phyloP scores from a whole-genome alignment of 1,284 basidiomycete species.

The Leccinum subrobustum region DNA sequence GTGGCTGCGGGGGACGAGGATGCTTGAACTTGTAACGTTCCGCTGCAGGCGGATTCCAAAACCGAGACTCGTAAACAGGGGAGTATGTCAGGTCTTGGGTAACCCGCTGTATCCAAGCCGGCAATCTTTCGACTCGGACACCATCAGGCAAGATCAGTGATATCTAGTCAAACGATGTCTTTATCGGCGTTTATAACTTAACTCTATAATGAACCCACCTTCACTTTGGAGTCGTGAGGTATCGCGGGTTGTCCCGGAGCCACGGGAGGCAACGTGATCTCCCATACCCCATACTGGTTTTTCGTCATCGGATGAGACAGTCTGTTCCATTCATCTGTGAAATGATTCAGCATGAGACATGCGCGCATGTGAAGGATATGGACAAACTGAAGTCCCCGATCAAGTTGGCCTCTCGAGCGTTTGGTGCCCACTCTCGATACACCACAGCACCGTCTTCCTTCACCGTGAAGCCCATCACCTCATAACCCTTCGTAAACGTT shows the following conservation, averaged over 20 bases:
- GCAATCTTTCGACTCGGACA: slow-evolving; percentile 86
- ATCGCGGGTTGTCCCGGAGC: slow-evolving; percentile 77
- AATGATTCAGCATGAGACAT: slow-evolving; percentile 1
- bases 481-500: slow-evolving; percentile 84
- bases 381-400: slow-evolving; percentile 96
- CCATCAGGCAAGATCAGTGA: slow-evolving; percentile 81
- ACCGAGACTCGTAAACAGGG: slow-evolving; percentile 93
- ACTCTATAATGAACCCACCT: slow-evolving; percentile 46
- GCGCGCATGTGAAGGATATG: neutral
- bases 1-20: slow-evolving; percentile 64
- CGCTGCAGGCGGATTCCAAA: slow-evolving; percentile 89
- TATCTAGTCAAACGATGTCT: slow-evolving; percentile 48
- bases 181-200: neutral
- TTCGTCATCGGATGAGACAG: slow-evolving; percentile 83
- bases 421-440: slow-evolving; percentile 97
- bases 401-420: slow-evolving; percentile 77
- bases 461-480: slow-evolving; percentile 83
- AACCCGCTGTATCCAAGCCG: slow-evolving; percentile 93
- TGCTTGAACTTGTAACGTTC: slow-evolving; percentile 85
- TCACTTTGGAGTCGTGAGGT: slow-evolving; percentile 92
- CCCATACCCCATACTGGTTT: slow-evolving; percentile 92
- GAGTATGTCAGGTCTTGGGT: slow-evolving; percentile 92
- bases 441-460: slow-evolving; percentile 66
- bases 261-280: slow-evolving; percentile 75
- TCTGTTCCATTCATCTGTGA: slow-evolving; percentile 86